Conservation (phyloP, 176 grass and related monocot species). For the Lolium rigidum region DNA sequence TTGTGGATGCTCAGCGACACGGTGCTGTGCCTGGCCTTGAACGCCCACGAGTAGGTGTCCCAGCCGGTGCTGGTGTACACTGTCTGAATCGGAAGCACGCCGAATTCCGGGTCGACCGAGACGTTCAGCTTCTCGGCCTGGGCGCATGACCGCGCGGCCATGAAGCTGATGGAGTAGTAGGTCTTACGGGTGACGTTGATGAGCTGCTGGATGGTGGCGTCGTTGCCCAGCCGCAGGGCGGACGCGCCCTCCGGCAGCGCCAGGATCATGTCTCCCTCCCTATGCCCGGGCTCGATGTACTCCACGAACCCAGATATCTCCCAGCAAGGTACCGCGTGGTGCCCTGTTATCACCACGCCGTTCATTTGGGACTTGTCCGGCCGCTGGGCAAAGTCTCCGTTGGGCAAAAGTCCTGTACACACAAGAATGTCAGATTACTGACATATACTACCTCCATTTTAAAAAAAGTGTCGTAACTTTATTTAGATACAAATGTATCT, state of each 20-base stretch:
- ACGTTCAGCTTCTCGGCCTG: constrained; percentile 63
- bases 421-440: background rate
- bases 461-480: too few species aligned
- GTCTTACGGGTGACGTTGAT: constrained; percentile 27
- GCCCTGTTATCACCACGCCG: constrained; percentile 33
- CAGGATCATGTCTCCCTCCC: constrained; percentile 56
- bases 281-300: constrained; percentile 58
- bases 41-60: constrained; percentile 62
- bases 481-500: too few species aligned
- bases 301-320: constrained; percentile 59
- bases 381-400: constrained; percentile 49
- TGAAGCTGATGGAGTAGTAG: constrained; percentile 60
- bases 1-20: constrained; percentile 59
- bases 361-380: constrained; percentile 45
- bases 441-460: too few species aligned
- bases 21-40: constrained; percentile 31
- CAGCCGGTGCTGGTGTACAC: constrained; percentile 61
- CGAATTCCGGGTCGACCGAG: constrained; percentile 48
- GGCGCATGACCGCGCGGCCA: constrained; percentile 65
- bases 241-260: constrained; percentile 43
- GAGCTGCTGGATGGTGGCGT: constrained; percentile 60
- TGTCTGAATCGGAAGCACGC: constrained; percentile 59
- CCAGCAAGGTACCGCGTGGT: constrained; percentile 45
- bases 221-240: constrained; percentile 65
- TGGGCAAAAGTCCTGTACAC: constrained; percentile 42